Conservation (phyloP, 1,284 basidiomycete genomes). For the Melampsora medusae region DNA sequence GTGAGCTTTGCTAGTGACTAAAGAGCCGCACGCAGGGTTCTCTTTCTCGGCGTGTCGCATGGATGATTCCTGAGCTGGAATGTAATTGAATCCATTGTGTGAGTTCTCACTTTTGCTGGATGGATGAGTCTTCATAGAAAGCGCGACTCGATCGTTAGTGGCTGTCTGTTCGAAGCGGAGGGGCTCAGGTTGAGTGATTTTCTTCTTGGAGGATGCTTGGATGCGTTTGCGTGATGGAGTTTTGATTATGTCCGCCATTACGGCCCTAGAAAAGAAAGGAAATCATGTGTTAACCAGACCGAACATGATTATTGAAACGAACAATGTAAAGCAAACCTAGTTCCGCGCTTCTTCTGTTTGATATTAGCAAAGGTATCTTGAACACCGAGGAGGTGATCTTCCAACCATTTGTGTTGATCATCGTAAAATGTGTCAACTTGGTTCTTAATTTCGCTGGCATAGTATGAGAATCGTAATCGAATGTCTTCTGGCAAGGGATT, state of each 20-base stretch:
- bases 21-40: not conserved
- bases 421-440: constrained; percentile 37
- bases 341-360: constrained; percentile 30
- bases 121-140: too few species aligned
- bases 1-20: not conserved
- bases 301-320: not conserved
- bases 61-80: too few species aligned
- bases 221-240: constrained; percentile 37
- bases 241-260: constrained; percentile 43
- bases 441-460: constrained; percentile 40
- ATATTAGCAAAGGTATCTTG: constrained; percentile 30
- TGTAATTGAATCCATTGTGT: too few species aligned
- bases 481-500: constrained; percentile 37
- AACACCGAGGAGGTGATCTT: constrained; percentile 39
- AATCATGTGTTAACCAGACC: not conserved
- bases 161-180: not conserved
- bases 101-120: too few species aligned
- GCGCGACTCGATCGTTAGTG: too few species aligned
- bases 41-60: too few species aligned
- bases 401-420: constrained; percentile 42
- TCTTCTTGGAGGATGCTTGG: constrained; percentile 21
- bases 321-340: constrained; percentile 7
- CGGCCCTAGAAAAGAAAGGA: constrained; percentile 12
- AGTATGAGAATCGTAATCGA: constrained; percentile 36
- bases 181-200: constrained; percentile 28